Evolutionary conservation across 805 yeast species (phyloP).

Genomic region (Pichia cephalocereana): DNA sequence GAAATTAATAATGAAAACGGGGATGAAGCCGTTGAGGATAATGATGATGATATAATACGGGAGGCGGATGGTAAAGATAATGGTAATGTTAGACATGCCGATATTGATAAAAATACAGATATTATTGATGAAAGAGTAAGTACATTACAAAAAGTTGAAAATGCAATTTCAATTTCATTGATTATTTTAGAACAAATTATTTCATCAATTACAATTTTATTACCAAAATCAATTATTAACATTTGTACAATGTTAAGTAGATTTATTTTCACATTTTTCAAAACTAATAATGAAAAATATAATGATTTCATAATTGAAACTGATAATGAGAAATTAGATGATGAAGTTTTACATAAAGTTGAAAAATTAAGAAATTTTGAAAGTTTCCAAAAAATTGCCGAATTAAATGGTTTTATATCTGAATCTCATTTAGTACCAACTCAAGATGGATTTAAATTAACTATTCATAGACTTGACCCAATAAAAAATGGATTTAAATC

Average conservation of each 20-base stretch:
- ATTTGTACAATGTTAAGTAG: slow-evolving; percentile 17
- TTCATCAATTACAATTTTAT: slow-evolving; percentile 17
- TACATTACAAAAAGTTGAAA: slow-evolving; percentile 8
- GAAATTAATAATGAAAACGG: background rate
- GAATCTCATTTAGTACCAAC: slow-evolving; percentile 77
- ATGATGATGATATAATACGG: too few species aligned
- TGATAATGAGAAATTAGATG: slow-evolving; percentile 9
- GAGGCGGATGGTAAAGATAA: too few species aligned
- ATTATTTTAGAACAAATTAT: slow-evolving; percentile 22
- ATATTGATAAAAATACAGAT: background rate
- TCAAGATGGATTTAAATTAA: slow-evolving; percentile 64
- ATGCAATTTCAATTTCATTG: slow-evolving; percentile 16
- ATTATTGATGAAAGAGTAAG: background rate
- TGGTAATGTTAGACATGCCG: background rate
- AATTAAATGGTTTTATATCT: slow-evolving; percentile 54
- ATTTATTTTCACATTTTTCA: slow-evolving; percentile 14
- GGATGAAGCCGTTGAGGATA: background rate
- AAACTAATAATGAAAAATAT: slow-evolving; percentile 16
- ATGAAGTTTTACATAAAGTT: slow-evolving; percentile 15
- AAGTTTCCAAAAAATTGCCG: slow-evolving; percentile 57
- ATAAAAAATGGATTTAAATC: slow-evolving; percentile 22
- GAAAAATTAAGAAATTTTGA: slow-evolving; percentile 36
- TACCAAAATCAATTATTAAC: slow-evolving; percentile 19
- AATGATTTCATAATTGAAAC: slow-evolving; percentile 14
- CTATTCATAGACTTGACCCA: slow-evolving; percentile 58